phyloP scores from a whole-genome alignment of 2,329 filamentous ascomycete species.

The Biscogniauxia marginata region DNA sequence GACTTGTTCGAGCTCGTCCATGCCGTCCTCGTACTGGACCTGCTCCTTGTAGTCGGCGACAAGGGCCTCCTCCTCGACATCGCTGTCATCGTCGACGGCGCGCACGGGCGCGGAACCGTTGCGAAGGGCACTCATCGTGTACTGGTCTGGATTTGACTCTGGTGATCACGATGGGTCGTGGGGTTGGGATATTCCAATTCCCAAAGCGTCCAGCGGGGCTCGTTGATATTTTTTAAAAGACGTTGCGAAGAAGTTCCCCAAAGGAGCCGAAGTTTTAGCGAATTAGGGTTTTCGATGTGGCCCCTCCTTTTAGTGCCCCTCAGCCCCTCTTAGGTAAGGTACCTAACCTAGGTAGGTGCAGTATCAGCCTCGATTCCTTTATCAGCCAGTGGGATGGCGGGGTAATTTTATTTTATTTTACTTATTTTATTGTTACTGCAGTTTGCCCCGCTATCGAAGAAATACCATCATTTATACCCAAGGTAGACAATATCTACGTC shows the following conservation, averaged over 20 bases:
- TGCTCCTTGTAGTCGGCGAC: conserved; percentile 96
- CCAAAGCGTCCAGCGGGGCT: conserved; percentile 21
- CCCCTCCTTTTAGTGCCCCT: not conserved
- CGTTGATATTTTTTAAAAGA: conserved; percentile 26
- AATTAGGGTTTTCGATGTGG: conserved; percentile 31
- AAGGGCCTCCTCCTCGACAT: conserved; percentile 93
- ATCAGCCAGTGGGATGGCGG: not conserved
- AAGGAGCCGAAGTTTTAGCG: conserved; percentile 33
- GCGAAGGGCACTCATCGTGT: conserved; percentile 60
- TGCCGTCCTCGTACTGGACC: conserved; percentile 86
- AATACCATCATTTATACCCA: too few species aligned
- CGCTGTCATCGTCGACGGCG: conserved; percentile 76
- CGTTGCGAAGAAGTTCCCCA: conserved; percentile 2
- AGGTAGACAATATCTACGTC: too few species aligned
- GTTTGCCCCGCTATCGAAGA: too few species aligned
- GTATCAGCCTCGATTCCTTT: not conserved
- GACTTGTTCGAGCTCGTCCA: conserved; percentile 77
- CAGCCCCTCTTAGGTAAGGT: not conserved
- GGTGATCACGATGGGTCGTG: conserved; percentile 13
- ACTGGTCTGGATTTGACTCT: conserved; percentile 9
- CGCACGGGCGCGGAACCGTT: conserved; percentile 60
- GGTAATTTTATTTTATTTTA: not conserved
- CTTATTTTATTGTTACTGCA: not conserved
- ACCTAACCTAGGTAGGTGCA: not conserved
- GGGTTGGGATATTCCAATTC: conserved; percentile 17